Evolutionary conservation across 148 eudicot species (phyloP), one percentile per base, ranked within the genome.

Genomic region (Salicornia ramosissima): DNA sequence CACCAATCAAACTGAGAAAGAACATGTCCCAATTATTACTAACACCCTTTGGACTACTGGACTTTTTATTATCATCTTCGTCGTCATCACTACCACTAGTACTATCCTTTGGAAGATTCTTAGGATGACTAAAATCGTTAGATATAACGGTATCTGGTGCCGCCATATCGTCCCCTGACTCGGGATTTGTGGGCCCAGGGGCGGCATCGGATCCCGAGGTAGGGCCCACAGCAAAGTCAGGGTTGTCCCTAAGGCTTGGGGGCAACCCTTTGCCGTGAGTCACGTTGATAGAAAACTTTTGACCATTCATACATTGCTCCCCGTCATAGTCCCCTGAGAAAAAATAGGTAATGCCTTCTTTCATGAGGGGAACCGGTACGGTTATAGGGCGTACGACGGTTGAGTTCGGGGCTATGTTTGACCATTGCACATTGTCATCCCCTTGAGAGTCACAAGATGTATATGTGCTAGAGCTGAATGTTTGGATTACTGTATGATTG

Each of bases 321-420:
- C 98, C 98, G 33, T 93, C 98, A 51, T 93, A 93, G 71, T 88
- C 87, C 6, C 96, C 81, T 5, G 98, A 93, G 80, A 93, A 90
- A 72, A 90, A 93, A 28, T 88, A 93, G 0, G 86, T 88, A 0
- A 54, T 33, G 2, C 96, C 98, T 43, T 84, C 82, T 66, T 88
- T 88, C 16, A 78, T 12, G 0, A 93, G 82, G 13, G 96, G 95
- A 0, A 93, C 92, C 0, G 89, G 33, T 1, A 88, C 80, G 0
- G 89, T 78, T 13, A 77, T 51, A 0, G 86, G 77, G 11, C 55
- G 78, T 0, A 86, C 86, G 1, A 66, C 29, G 1, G 96, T 82
- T 13, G 94, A 72, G 0, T 90, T 90, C 0, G 98, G 98, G 50
- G 84, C 80, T 0, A 75, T 66, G 0, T 74, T 50, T 2, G 96